These are phyloP conservation scores for Fusarium sp. DNA, from an alignment of 2,329 filamentous ascomycete genomes.

Conservation along the genomic window DNA sequence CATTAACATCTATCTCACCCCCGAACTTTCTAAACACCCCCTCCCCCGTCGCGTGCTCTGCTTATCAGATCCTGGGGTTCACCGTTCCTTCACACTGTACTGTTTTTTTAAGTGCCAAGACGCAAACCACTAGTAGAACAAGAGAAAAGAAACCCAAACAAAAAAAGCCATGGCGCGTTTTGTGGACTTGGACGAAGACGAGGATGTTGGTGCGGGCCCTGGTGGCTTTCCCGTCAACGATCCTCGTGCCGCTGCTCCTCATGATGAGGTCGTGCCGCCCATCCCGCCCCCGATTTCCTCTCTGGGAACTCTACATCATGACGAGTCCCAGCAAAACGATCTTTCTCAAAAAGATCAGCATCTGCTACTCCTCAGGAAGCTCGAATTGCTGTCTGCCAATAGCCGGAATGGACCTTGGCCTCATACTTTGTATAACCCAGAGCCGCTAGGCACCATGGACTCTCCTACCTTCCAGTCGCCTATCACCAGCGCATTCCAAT, in stretches of 20 bases:
- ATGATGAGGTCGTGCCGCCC: slow-evolving; percentile 44
- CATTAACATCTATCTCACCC: slow-evolving; percentile 8
- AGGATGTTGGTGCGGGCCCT: slow-evolving; percentile 40
- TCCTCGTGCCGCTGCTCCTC: slow-evolving; percentile 40
- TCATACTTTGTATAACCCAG: slow-evolving; percentile 45
- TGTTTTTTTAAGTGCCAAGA: slow-evolving; percentile 24
- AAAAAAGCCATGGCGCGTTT: slow-evolving; percentile 49
- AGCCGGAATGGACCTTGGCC: slow-evolving; percentile 49
- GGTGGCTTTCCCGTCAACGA: slow-evolving; percentile 31
- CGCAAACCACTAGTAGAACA: slow-evolving; percentile 19
- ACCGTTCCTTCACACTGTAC: slow-evolving; percentile 32
- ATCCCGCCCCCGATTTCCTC: slow-evolving; percentile 38
- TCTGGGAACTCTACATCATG: slow-evolving; percentile 45
- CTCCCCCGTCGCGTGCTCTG: slow-evolving; percentile 26
- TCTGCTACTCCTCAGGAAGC: slow-evolving; percentile 46
- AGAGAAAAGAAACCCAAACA: not conserved
- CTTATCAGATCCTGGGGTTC: slow-evolving; percentile 51
- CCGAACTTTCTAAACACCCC: slow-evolving; percentile 16
- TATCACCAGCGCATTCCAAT: slow-evolving; percentile 47
- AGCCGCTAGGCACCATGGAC: slow-evolving; percentile 47
- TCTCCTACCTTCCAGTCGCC: slow-evolving; percentile 44
- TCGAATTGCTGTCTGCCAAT: slow-evolving; percentile 44
- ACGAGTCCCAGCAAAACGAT: slow-evolving; percentile 36
- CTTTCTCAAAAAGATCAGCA: slow-evolving; percentile 47
- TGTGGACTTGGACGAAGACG: slow-evolving; percentile 50